A percentile compares a stretch with the other conserved stretches of the same genome.
These are phyloP conservation scores for Grammothele lineata DNA, from an alignment of 768 basidiomycete genomes.

Conservation along the genomic window DNA sequence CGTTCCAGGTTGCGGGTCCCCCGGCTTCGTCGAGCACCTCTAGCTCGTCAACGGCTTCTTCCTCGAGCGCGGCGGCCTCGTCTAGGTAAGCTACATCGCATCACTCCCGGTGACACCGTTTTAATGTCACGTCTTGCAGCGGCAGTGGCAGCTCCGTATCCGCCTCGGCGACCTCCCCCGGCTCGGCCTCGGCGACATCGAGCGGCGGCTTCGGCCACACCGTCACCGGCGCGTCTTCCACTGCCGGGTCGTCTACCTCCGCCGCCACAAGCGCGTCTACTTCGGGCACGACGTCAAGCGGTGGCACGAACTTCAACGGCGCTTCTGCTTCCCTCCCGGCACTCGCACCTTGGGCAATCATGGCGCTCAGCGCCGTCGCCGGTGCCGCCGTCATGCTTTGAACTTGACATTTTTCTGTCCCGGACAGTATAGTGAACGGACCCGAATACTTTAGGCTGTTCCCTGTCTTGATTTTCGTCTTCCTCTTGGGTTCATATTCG, in stretches of 20 bases:
- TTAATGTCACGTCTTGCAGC: no score
- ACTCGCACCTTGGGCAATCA: constrained; percentile 26
- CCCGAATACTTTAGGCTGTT: no score
- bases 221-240: constrained; percentile 7
- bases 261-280: constrained; percentile 20
- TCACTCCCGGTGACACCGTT: background rate
- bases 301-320: constrained; percentile 26
- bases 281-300: constrained; percentile 27
- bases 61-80: constrained; percentile 16
- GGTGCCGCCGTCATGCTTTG: constrained; percentile 46
- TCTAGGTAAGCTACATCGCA: constrained; percentile 4
- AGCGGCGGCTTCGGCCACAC: constrained; percentile 18
- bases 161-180: background rate
- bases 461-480: no score
- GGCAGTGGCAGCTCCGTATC: no score
- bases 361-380: constrained; percentile 42
- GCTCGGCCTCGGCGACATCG: constrained; percentile 7
- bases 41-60: constrained; percentile 1
- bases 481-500: no score
- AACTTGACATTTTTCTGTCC: no score
- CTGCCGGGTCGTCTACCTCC: constrained; percentile 17
- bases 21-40: constrained; percentile 17
- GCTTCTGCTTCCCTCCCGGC: constrained; percentile 25
- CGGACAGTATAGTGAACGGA: no score
- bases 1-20: constrained; percentile 38